These are phyloP conservation scores for Zelopaecilomyces penicillatus DNA, from an alignment of 2,329 filamentous ascomycete genomes.

Conservation along the genomic window DNA sequence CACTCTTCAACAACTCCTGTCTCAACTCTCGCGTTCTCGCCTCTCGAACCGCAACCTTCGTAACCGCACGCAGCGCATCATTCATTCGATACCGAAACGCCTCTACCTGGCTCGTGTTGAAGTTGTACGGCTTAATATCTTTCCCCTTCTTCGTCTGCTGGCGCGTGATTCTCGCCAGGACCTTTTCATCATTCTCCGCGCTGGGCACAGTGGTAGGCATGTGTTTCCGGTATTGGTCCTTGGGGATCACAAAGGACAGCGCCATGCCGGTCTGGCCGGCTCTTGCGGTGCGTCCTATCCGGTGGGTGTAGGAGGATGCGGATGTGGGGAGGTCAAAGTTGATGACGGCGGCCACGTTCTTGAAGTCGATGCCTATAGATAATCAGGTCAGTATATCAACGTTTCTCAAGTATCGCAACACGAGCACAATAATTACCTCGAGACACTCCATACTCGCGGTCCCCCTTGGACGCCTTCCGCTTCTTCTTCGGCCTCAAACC, in stretches of 20 bases:
- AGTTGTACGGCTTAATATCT: constrained; percentile 81
- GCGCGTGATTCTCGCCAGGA: constrained; percentile 70
- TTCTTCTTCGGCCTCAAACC: constrained; percentile 22
- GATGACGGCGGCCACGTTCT: constrained; percentile 86
- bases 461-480: constrained; percentile 48
- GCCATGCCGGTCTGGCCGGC: constrained; percentile 91
- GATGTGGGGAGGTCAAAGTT: constrained; percentile 92
- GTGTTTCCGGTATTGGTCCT: constrained; percentile 77
- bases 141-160: constrained; percentile 72
- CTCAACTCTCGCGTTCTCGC: constrained; percentile 80
- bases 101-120: constrained; percentile 90
- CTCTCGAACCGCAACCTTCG: constrained; percentile 80
- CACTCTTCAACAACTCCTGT: constrained; percentile 83
- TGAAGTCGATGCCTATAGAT: constrained; percentile 69
- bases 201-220: constrained; percentile 71
- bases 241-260: constrained; percentile 86
- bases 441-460: constrained; percentile 91
- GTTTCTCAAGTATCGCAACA: background rate
- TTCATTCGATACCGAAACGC: constrained; percentile 92
- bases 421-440: constrained; percentile 45
- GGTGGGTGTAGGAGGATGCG: constrained; percentile 91
- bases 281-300: constrained; percentile 86
- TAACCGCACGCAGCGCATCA: constrained; percentile 84
- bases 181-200: constrained; percentile 74
- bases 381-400: constrained; percentile 6